Base-by-base conservation (phyloP, 2,329 filamentous ascomycete genomes). In the Xylariaceae sp. region DNA sequence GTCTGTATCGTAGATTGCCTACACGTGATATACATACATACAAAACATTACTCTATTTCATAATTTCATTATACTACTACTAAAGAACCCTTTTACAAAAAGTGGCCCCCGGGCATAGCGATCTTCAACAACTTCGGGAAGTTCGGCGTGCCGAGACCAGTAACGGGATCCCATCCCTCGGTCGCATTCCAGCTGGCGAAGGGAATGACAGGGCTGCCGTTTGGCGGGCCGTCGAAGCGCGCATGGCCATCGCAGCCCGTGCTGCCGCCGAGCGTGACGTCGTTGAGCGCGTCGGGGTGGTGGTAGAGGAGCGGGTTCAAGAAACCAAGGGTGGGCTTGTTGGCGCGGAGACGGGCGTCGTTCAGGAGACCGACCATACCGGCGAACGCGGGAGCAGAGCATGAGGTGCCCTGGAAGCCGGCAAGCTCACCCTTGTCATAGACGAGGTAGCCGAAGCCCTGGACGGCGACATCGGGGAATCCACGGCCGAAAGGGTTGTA, bases 321-420 rank as follows among this genome's bases (percentile, higher is more conserved):
- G 62, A 81, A 81, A 1, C 79, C 78, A 49, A 81, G 68, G 1
- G 68, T 64, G 5, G 75, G 65, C 65, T 77, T 77, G 1, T 77
- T 77, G 17, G 75, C 72, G 4, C 74, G 69, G 10, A 85, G 67
- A 23, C 81, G 72, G 1, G 78, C 78, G 51, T 82, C 79, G 65
- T 87, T 86, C 39, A 87, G 68, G 34, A 84, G 76, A 1, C 79
- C 76, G 52, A 87, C 73, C 56, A 87, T 77, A 15, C 76, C 80
- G 1, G 81, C 80, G 52, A 83, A 78, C 0, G 80, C 73, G 0
- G 84, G 84, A 0, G 79, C 74, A 1, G 82, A 78, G 5, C 83
- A 83, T 23, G 67, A 70, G 5, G 69, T 72, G 9, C 71, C 71
- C 56, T 65, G 65, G 37, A 64, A 65, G 68, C 3, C 69, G 62